phyloP scores from a whole-genome alignment of 805 yeast species.

The Ogataea minuta region DNA sequence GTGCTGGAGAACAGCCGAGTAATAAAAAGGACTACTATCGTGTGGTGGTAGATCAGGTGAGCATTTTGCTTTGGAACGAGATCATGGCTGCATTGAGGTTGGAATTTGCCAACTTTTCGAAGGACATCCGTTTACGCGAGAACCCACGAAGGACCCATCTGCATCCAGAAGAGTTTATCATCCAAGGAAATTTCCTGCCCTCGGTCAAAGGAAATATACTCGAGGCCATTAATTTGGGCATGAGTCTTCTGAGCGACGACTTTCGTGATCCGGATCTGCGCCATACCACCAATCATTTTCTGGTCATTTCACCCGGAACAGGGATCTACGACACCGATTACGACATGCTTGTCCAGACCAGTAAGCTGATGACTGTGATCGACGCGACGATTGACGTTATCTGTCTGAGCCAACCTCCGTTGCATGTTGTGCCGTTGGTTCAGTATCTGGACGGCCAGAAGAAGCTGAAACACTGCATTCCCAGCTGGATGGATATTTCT shows the following conservation, averaged over 20 bases:
- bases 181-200: constrained; percentile 71
- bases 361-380: constrained; percentile 67
- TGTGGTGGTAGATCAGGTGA: constrained; percentile 93
- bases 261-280: constrained; percentile 82
- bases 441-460: constrained; percentile 57
- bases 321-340: constrained; percentile 92
- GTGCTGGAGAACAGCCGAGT: constrained; percentile 65
- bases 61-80: constrained; percentile 83
- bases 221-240: constrained; percentile 83
- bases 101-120: constrained; percentile 80
- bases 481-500: constrained; percentile 94
- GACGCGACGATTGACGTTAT: constrained; percentile 88
- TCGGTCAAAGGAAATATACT: constrained; percentile 86
- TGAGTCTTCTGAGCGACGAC: constrained; percentile 72
- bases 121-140: constrained; percentile 60
- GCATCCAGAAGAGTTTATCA: constrained; percentile 35
- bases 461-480: constrained; percentile 69
- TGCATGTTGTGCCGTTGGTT: constrained; percentile 88
- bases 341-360: constrained; percentile 68
- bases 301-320: constrained; percentile 86
- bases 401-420: constrained; percentile 85
- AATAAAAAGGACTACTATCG: constrained; percentile 78
- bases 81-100: constrained; percentile 83
- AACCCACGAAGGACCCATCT: constrained; percentile 35
- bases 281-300: constrained; percentile 87